Conservation (phyloP, 139 green algal genomes). For the Asterochloris sp. region DNA sequence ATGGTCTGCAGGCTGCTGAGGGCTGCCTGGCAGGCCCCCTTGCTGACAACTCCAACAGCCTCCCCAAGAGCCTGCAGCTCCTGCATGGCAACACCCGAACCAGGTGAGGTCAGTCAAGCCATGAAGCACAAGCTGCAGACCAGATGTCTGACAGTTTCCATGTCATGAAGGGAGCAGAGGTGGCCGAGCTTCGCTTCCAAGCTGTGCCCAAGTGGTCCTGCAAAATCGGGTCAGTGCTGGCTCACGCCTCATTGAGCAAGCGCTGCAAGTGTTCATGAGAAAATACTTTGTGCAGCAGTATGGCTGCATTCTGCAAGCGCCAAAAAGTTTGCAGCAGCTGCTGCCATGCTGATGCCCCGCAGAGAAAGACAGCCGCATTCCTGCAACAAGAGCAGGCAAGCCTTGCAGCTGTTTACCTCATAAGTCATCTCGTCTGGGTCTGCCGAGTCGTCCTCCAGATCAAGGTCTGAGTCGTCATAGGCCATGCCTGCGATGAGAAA, state of each 20-base stretch:
- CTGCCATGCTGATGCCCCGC: too few relatives aligned
- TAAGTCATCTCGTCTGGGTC: conserved; percentile 44
- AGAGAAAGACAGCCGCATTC: neutral
- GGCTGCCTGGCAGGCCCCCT: conserved; percentile 15
- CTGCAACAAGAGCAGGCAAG: neutral
- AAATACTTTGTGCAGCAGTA: neutral
- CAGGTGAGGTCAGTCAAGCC: neutral
- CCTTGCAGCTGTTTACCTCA: conserved; percentile 14
- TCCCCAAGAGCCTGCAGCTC: conserved; percentile 38
- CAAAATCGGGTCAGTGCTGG: too few relatives aligned
- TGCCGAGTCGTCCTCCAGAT: conserved; percentile 6
- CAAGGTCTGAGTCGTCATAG: neutral
- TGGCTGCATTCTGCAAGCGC: neutral
- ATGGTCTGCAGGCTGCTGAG: conserved; percentile 22
- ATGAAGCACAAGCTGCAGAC: neutral
- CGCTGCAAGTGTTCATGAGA: too few relatives aligned
- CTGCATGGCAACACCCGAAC: neutral
- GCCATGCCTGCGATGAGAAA: neutral
- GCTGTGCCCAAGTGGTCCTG: neutral
- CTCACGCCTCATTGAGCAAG: too few relatives aligned
- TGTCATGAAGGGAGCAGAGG: neutral
- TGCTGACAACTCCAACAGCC: conserved; percentile 38
- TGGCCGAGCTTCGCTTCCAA: neutral
- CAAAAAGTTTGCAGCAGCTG: too few relatives aligned
- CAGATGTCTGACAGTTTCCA: neutral